phyloP scores from a whole-genome alignment of 1,284 basidiomycete genomes.

The Rhodotorula sp. region DNA sequence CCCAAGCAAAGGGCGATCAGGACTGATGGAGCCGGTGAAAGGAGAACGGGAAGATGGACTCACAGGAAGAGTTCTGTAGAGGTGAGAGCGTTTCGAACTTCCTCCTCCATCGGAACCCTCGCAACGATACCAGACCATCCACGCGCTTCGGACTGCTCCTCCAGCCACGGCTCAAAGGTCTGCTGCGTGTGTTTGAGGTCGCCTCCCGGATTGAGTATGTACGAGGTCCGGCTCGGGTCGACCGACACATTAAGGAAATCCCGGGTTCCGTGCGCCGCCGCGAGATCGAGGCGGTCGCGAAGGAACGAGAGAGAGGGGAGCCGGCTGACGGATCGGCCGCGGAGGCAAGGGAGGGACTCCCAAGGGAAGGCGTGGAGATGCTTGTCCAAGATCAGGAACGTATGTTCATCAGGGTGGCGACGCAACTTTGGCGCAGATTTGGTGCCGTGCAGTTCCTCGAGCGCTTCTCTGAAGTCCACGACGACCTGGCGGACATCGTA shows the following conservation, averaged over 20 bases:
- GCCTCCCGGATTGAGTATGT: conserved; percentile 86
- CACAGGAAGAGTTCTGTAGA: conserved; percentile 79
- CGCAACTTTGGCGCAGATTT: conserved; percentile 15
- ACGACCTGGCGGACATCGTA: conserved; percentile 48
- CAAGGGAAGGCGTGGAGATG: conserved; percentile 86
- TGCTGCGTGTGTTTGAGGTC: conserved; percentile 81
- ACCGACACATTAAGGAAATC: conserved; percentile 55
- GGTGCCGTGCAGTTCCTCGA: conserved; percentile 53
- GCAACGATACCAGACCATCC: conserved; percentile 85
- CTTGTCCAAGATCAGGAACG: conserved; percentile 88
- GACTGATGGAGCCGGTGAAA: background rate
- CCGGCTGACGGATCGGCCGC: conserved; percentile 80
- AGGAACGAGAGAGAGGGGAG: conserved; percentile 87
- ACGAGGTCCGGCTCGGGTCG: conserved; percentile 70
- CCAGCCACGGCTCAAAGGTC: conserved; percentile 74
- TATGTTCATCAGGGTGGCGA: conserved; percentile 56
- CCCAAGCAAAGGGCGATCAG: conserved; percentile 5
- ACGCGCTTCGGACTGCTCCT: conserved; percentile 57
- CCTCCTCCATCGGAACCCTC: conserved; percentile 71
- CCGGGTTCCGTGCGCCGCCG: conserved; percentile 1
- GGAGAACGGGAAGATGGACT: conserved; percentile 49
- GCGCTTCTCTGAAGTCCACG: conserved; percentile 61
- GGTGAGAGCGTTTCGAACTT: conserved; percentile 68
- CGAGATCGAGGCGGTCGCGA: conserved; percentile 70
- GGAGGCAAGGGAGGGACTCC: conserved; percentile 88